phyloP scores from a whole-genome alignment of 768 basidiomycete species.

The Kwoniella newhampshirensis region DNA sequence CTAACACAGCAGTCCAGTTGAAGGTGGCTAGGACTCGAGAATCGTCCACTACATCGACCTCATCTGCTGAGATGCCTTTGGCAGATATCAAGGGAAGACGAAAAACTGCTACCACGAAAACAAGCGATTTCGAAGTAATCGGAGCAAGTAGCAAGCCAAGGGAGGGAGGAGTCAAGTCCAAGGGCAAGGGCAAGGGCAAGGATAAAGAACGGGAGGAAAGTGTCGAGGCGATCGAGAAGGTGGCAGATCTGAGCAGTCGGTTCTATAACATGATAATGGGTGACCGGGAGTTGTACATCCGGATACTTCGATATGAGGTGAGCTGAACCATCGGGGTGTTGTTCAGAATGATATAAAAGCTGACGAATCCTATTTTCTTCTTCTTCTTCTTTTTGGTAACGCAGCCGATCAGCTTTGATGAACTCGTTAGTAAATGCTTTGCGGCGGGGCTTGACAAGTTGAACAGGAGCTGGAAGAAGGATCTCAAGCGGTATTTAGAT shows the following conservation, averaged over 20 bases:
- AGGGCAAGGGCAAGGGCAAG: slow-evolving; percentile 8
- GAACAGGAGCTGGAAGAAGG: slow-evolving; percentile 35
- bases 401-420: slow-evolving; percentile 46
- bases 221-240: slow-evolving; percentile 1
- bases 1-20: background rate
- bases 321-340: slow-evolving; percentile 7
- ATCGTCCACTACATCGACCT: slow-evolving; percentile 11
- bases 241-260: slow-evolving; percentile 19
- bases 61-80: slow-evolving; percentile 37
- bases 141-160: background rate
- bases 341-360: background rate
- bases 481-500: slow-evolving; percentile 39
- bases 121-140: too few relatives aligned
- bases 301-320: slow-evolving; percentile 44
- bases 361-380: too few relatives aligned
- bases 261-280: slow-evolving; percentile 37
- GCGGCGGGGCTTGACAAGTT: slow-evolving; percentile 28
- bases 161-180: slow-evolving; percentile 1
- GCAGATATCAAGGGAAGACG: slow-evolving; percentile 16
- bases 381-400: background rate
- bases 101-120: background rate
- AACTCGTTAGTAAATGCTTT: slow-evolving; percentile 35
- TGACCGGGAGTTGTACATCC: slow-evolving; percentile 34
- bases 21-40: background rate
- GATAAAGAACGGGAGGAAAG: background rate